Conservation (phyloP, 2,329 filamentous ascomycete genomes). For the Cladosporium sp. region DNA sequence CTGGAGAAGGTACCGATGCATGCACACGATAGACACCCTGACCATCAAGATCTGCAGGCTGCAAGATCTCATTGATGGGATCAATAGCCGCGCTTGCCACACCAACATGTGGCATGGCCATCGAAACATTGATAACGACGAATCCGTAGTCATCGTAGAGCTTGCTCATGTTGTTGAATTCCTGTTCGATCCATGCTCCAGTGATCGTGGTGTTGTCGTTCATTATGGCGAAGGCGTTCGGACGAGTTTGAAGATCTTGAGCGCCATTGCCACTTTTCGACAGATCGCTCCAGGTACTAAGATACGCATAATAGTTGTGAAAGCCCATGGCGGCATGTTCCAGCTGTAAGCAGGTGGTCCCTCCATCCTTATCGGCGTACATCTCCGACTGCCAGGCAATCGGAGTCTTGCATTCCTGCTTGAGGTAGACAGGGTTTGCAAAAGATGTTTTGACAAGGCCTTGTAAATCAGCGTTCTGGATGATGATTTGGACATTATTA, state of each 20-base stretch:
- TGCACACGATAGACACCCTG: constrained; percentile 65
- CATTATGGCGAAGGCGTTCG: constrained; percentile 58
- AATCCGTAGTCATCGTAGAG: constrained; percentile 49
- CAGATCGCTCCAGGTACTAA: constrained; percentile 28
- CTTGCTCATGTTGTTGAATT: constrained; percentile 50
- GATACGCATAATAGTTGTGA: constrained; percentile 61
- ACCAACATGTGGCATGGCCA: constrained; percentile 72
- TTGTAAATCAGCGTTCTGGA: background rate
- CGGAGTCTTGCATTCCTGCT: constrained; percentile 58
- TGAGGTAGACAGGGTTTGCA: constrained; percentile 58
- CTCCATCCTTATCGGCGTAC: constrained; percentile 39
- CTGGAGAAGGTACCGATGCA: constrained; percentile 67
- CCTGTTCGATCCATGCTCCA: constrained; percentile 59
- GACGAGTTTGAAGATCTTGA: constrained; percentile 44
- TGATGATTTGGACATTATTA: background rate
- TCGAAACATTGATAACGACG: constrained; percentile 69
- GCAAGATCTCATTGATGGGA: constrained; percentile 61
- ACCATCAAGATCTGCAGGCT: constrained; percentile 58
- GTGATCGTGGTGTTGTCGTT: constrained; percentile 70
- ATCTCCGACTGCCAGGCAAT: constrained; percentile 35
- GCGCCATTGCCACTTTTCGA: constrained; percentile 5
- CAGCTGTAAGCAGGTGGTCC: constrained; percentile 62
- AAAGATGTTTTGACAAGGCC: constrained; percentile 40
- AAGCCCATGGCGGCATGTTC: constrained; percentile 66
- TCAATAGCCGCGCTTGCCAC: constrained; percentile 63